Percentiles rank a stretch among this genome's conserved stretches.
Conservation (phyloP, 1,284 basidiomycete genomes). For the Phlebopus sp. region DNA sequence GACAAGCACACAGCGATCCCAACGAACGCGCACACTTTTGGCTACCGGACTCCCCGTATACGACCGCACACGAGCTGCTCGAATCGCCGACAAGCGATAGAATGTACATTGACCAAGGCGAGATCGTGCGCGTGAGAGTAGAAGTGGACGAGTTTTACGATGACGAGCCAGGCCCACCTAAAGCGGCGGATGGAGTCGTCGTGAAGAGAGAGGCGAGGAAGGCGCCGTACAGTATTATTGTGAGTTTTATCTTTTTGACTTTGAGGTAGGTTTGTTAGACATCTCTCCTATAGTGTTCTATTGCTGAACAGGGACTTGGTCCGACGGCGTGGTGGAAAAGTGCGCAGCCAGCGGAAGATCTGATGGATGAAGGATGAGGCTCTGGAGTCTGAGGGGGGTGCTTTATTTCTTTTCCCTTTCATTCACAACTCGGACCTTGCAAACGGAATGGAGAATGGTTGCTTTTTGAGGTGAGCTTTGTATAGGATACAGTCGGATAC, state of each 20-base stretch:
- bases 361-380: slow-evolving; percentile 34
- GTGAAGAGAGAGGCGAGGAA: slow-evolving; percentile 51
- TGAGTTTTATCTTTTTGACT: slow-evolving; percentile 35
- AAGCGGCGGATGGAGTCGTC: slow-evolving; percentile 65
- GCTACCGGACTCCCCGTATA: slow-evolving; percentile 61
- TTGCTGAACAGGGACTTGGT: slow-evolving; percentile 87
- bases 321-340: slow-evolving; percentile 64
- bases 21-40: slow-evolving; percentile 83
- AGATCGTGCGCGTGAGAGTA: slow-evolving; percentile 67
- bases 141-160: slow-evolving; percentile 90
- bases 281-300: slow-evolving; percentile 63
- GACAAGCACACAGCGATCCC: slow-evolving; percentile 54
- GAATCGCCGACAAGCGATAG: slow-evolving; percentile 67
- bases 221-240: slow-evolving; percentile 74
- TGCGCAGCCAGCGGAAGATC: slow-evolving; percentile 41
- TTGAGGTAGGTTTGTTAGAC: slow-evolving; percentile 9
- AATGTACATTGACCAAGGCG: slow-evolving; percentile 84
- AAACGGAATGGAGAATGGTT: too few relatives aligned
- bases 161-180: slow-evolving; percentile 84
- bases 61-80: slow-evolving; percentile 60
- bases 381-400: too few relatives aligned
- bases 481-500: too few relatives aligned
- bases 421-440: too few relatives aligned
- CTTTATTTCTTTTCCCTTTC: too few relatives aligned
- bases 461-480: too few relatives aligned